Evolutionary conservation across 306 rosid genomes (phyloP).

Genomic region (Oemleria cerasiformis): DNA sequence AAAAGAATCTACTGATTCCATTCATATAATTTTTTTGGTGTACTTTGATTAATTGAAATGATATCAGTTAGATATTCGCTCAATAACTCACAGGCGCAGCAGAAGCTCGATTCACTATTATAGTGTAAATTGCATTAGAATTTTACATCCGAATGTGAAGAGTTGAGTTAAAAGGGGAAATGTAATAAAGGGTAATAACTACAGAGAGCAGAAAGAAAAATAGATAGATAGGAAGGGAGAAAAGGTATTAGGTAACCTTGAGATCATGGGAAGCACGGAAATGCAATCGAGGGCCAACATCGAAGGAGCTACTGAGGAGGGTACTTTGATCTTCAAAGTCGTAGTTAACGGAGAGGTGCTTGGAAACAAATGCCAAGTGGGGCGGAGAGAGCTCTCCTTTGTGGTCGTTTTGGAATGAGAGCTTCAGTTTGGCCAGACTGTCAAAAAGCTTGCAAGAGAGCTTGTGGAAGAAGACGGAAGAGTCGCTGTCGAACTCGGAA

Average conservation of each 20-base stretch:
- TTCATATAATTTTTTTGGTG: too few species aligned
- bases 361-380: conserved; percentile 58
- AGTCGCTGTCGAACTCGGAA: conserved; percentile 87
- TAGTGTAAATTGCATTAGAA: neutral
- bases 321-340: conserved; percentile 64
- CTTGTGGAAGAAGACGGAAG: conserved; percentile 62
- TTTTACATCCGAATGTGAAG: neutral
- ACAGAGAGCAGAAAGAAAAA: neutral
- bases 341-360: conserved; percentile 59
- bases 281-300: conserved; percentile 58
- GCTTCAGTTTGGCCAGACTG: conserved; percentile 71
- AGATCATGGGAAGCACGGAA: conserved; percentile 65
- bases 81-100: neutral
- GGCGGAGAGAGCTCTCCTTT: conserved; percentile 65
- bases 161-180: neutral
- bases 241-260: conserved; percentile 42
- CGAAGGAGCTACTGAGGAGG: conserved; percentile 56
- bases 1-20: too few species aligned
- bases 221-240: neutral
- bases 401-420: conserved; percentile 53
- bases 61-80: neutral
- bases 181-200: too few species aligned
- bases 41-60: neutral
- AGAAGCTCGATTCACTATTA: neutral
- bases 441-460: conserved; percentile 77